Conservation (phyloP, 176 grass and related monocot genomes). For the Chloris gayana region DNA sequence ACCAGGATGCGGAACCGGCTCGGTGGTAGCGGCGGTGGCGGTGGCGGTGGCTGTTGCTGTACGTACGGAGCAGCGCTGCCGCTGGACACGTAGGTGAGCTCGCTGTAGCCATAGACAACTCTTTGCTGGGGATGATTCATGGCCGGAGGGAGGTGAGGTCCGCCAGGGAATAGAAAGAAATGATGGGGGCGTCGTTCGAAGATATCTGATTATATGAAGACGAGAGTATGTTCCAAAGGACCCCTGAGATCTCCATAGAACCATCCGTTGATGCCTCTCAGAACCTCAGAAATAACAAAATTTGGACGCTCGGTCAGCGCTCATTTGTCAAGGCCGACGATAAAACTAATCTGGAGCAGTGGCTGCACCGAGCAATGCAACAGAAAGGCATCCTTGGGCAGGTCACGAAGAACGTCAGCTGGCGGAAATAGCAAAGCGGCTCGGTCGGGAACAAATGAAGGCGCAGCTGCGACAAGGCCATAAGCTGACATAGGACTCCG, state of each 20-base stretch:
- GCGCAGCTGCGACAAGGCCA: not conserved
- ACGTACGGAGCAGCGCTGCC: not conserved
- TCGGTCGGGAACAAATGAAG: not conserved
- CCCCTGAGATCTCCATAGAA: not conserved
- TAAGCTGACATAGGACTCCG: not conserved
- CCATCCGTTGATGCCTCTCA: not conserved
- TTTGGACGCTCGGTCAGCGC: not conserved
- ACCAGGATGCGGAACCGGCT: slow-evolving; percentile 15
- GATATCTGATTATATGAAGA: not conserved
- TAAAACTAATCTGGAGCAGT: not conserved
- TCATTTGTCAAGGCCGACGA: not conserved
- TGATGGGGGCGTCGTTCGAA: not conserved
- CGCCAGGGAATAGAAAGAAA: not conserved
- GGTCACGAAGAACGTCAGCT: not conserved
- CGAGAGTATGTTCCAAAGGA: slow-evolving; percentile 29
- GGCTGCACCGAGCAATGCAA: not conserved
- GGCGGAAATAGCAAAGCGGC: not conserved
- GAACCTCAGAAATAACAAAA: not conserved
- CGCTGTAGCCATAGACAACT: slow-evolving; percentile 1
- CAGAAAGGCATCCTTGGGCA: slow-evolving; percentile 9
- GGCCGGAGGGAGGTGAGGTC: not conserved
- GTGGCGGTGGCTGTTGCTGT: not conserved
- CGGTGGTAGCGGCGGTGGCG: not conserved
- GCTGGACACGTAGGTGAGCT: not conserved
- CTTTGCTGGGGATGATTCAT: slow-evolving; percentile 24